Base-by-base conservation (phyloP, 345 rosid genomes). In the Hypericum androsaemum region DNA sequence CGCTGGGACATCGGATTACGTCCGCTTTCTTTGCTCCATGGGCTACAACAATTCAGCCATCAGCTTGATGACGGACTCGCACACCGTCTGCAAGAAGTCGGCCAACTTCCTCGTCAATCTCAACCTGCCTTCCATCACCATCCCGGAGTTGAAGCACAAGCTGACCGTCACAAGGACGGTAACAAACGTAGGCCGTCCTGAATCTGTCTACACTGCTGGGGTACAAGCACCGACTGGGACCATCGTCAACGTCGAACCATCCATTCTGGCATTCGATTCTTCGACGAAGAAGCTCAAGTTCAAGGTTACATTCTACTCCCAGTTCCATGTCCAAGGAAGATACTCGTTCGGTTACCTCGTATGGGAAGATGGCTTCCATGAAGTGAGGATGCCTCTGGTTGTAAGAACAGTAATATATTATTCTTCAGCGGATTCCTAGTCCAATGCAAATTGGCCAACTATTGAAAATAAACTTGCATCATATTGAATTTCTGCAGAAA, bases 121-220 rank as follows among this genome's bases (percentile, higher is more conserved):
- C 1, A 82, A 84, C 66, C 47, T 78, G 54, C 90, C 95, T 40
- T 79, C 96, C 14, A 74, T 84, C 49, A 69, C 85, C 55, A 69
- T 84, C 53, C 84, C 82, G 6, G 73, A 77, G 53, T 81, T 84
- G 28, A 75, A 68, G 66, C 59, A 64, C 10, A 61, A 53, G 44
- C 7, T 80, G 46, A 54, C 46, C 28, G 58, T 62, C 6, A 69
- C 64, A 9, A 45, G 65, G 47, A 57, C 52, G 7, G 68, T 69
- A 40, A 53, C 68, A n/a, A 66, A 71, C 55, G 65, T 8, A 58
- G 75, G 68, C 9, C 49, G 52, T 10, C 8, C 12, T 11, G 41
- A 51, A 5, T 51, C 54, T 15, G 13, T 35, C 15, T 51, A 51
- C 41, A 35, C 13, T 6, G 54, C 54, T 5, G 12, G 67, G 6